phyloP scores from a whole-genome alignment of 2,329 filamentous ascomycete genomes.

The Dothideomycetes sp. region DNA sequence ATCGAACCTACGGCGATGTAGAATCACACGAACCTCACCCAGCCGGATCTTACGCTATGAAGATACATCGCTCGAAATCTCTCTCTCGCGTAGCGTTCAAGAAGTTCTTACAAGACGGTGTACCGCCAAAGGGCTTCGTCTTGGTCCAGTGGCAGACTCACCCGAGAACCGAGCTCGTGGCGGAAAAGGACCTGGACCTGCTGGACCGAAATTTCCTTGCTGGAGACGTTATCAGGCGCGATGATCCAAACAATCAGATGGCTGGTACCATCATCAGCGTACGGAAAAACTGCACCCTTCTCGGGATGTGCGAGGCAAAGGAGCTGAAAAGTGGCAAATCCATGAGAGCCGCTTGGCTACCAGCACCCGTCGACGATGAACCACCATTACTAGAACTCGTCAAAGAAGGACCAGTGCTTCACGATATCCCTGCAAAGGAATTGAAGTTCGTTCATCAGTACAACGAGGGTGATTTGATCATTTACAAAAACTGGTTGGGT shows the following conservation, averaged over 20 bases:
- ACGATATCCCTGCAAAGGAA: slow-evolving; percentile 20
- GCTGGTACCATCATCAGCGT: slow-evolving; percentile 45
- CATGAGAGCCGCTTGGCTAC: slow-evolving; percentile 8
- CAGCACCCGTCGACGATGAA: slow-evolving; percentile 8
- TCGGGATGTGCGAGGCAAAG: slow-evolving; percentile 18
- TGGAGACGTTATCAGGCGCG: slow-evolving; percentile 43
- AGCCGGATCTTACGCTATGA: slow-evolving; percentile 25
- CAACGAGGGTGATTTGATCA: slow-evolving; percentile 39
- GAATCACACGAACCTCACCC: slow-evolving; percentile 36
- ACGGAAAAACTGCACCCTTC: slow-evolving; percentile 34
- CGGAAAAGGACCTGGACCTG: slow-evolving; percentile 32
- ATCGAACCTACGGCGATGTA: slow-evolving; percentile 31
- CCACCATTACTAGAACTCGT: slow-evolving; percentile 4
- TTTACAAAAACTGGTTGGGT: slow-evolving; percentile 47
- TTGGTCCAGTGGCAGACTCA: slow-evolving; percentile 37
- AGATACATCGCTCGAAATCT: slow-evolving; percentile 24
- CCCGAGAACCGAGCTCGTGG: slow-evolving; percentile 13
- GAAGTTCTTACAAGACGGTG: slow-evolving; percentile 30
- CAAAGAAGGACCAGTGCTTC: slow-evolving; percentile 8
- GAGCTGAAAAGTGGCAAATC: slow-evolving; percentile 5
- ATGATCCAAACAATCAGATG: slow-evolving; percentile 34
- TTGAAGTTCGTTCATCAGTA: slow-evolving; percentile 24
- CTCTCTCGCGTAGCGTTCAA: slow-evolving; percentile 22
- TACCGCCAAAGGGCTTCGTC: slow-evolving; percentile 41
- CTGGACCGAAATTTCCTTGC: slow-evolving; percentile 44